These are phyloP conservation scores for Aspergillus candidus DNA, from an alignment of 2,329 filamentous ascomycete species.

Conservation along the genomic window DNA sequence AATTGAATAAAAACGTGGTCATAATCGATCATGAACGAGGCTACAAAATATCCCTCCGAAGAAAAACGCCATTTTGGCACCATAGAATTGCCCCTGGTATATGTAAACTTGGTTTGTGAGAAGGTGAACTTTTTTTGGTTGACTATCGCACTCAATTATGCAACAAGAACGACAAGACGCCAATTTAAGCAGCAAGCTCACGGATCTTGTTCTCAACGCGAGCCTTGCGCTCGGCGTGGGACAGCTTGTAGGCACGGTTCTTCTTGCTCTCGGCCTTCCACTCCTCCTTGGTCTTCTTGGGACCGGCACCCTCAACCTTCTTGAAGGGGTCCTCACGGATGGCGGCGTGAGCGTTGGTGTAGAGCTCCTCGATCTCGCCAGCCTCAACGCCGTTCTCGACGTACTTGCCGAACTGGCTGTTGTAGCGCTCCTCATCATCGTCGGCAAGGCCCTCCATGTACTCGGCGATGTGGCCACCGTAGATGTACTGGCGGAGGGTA, in stretches of 20 bases:
- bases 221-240: conserved; percentile 74
- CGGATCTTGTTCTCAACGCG: conserved; percentile 88
- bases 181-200: conserved; percentile 53
- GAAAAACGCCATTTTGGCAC: conserved; percentile 18
- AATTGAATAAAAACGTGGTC: conserved; percentile 18
- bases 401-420: conserved; percentile 96
- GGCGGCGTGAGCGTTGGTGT: conserved; percentile 86
- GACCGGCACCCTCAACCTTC: conserved; percentile 66
- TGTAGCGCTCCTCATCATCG: conserved; percentile 99
- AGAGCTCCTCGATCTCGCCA: conserved; percentile 93
- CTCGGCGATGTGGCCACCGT: conserved; percentile 95
- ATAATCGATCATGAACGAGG: conserved; percentile 13
- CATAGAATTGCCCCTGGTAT: conserved; percentile 18
- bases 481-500: conserved; percentile 98
- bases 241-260: conserved; percentile 71
- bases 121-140: conserved; percentile 17
- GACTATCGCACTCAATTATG: conserved; percentile 21
- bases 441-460: conserved; percentile 99
- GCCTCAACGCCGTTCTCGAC: conserved; percentile 95
- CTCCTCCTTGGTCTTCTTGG: conserved; percentile 96
- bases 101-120: conserved; percentile 17
- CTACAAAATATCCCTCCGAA: conserved; percentile 25
- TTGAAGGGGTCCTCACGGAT: conserved; percentile 98
- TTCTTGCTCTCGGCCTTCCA: conserved; percentile 95
- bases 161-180: conserved; percentile 17